Base-by-base conservation (phyloP, 176 grass and related monocot species). In the Carex scoparia region DNA sequence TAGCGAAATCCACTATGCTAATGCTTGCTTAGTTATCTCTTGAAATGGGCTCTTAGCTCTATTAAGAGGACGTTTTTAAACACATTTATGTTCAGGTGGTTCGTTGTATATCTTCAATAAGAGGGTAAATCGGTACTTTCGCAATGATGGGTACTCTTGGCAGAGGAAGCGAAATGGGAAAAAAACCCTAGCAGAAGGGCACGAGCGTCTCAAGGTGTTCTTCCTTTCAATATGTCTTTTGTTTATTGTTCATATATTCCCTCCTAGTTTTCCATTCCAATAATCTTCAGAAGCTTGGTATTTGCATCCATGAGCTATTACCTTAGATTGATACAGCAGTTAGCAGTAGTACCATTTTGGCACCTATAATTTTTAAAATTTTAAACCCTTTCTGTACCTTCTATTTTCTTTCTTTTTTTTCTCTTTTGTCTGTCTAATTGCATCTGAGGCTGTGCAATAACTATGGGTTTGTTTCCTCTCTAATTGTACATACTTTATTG, bases 51-150 rank as follows among this genome's bases (percentile, higher is more conserved):
- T 5, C 15, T 71, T 81, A 87, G 23, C 1, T 82, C 48, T 58
- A 19, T 51, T 61, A 28, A 33, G 19, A 33, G 37, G 74, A 15
- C 66, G 35, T 44, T 71, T 90, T 55, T 86, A 49, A n/a, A 10
- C 58, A 9, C 10, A 70, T 18, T 51, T 44, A 87, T 86, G 67
- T 76, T 80, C 81, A 99, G 97, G 91, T 91, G 97, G 97, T 84
- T 91, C 88, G 60, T 92, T 94, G 84, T 96, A 92, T 80, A 91
- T 99, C 81, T 99, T 92, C 90, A 94, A 99, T 78, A 89, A 85
- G 37, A 92, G 93, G 81, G 87, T 99, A 78, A 89, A 92, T 88
- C 91, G 96, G 6, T 86, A 83, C 85, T 99, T 94, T 64, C 87
- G 97, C 61, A 92, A 89, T 69, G 97, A 99, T 88, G 97, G 93